Evolutionary conservation across 495 filamentous ascomycete species (phyloP), one percentile per base, ranked within the genome.

Genomic region (Cladorrhinum samala): DNA sequence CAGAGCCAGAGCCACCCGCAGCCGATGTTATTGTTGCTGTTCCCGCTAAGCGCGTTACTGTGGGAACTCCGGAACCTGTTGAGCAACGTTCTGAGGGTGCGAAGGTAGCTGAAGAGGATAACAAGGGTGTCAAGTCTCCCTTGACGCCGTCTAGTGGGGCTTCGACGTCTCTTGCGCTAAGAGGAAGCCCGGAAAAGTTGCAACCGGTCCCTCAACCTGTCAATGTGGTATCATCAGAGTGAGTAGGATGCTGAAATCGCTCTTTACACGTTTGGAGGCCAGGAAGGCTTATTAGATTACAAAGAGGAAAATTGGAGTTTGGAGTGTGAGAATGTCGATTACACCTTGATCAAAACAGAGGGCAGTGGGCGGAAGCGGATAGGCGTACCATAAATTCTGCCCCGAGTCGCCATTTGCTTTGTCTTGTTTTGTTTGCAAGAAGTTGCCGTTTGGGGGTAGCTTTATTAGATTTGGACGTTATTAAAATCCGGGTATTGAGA

Each of bases 181-280:
- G 76, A 41, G 74, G 75, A 54, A 80, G 76, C 59, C 76, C 77
- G 30, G 77, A 78, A 55, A 75, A 76, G 61, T 62, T 60, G 25
- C 68, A 69, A 24, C 53, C 67, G 33, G 53, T 67, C 4, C 57
- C 66, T 6, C 59, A 56, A 49, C 54, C 70, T 30, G 58, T 75
- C 20, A 55, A 66, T 45, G 42, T 19, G 14, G 55, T 71, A 1
- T 60, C 57, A 17, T 54, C 57, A 20, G n/a, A 56, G 55, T 7
- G 62, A 69, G 41, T 67, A 65, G 49, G n/a, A 16, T 38, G 17
- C 21, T 17, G 17, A 17, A 36, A n/a, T n/a, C n/a, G n/a, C n/a
- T n/a, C n/a, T n/a, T n/a, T n/a, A n/a, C n/a, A n/a, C n/a, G n/a
- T n/a, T n/a, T n/a, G n/a, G n/a, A n/a, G n/a, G n/a, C n/a, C n/a